Evolutionary conservation across 345 rosid genomes (phyloP).

Genomic region (Brassica juncea): DNA sequence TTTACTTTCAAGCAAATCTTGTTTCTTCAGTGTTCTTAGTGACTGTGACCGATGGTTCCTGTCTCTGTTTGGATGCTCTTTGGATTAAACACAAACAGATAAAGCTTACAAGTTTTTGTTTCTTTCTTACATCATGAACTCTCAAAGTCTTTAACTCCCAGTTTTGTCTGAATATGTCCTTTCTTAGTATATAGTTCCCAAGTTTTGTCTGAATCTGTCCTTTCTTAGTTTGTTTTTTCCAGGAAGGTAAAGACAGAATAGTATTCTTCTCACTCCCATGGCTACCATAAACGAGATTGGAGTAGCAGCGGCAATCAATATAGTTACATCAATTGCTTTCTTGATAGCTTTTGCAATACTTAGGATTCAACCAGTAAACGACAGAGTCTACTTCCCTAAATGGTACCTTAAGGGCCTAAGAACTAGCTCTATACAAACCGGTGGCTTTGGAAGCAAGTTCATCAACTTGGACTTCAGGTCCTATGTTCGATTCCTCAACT

Average conservation of each 20-base stretch:
- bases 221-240: not conserved
- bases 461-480: slow-evolving; percentile 78
- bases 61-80: slow-evolving; percentile 17
- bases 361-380: slow-evolving; percentile 89
- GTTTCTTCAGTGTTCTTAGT: slow-evolving; percentile 17
- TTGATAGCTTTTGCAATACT: slow-evolving; percentile 74
- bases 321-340: slow-evolving; percentile 75
- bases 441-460: slow-evolving; percentile 66
- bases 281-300: slow-evolving; percentile 81
- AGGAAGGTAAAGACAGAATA: slow-evolving; percentile 25
- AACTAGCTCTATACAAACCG: slow-evolving; percentile 57
- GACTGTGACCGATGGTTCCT: slow-evolving; percentile 27
- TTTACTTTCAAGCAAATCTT: slow-evolving; percentile 5
- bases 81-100: slow-evolving; percentile 7
- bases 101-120: not conserved
- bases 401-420: slow-evolving; percentile 89
- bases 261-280: slow-evolving; percentile 42
- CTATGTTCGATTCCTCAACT: slow-evolving; percentile 65
- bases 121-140: not conserved
- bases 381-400: slow-evolving; percentile 91
- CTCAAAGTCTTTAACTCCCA: not conserved
- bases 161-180: slow-evolving; percentile 21
- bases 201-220: slow-evolving; percentile 18
- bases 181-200: not conserved
- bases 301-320: slow-evolving; percentile 82